Conservation (phyloP, 2,329 filamentous ascomycete species). For the Trichoderma aggressivum region DNA sequence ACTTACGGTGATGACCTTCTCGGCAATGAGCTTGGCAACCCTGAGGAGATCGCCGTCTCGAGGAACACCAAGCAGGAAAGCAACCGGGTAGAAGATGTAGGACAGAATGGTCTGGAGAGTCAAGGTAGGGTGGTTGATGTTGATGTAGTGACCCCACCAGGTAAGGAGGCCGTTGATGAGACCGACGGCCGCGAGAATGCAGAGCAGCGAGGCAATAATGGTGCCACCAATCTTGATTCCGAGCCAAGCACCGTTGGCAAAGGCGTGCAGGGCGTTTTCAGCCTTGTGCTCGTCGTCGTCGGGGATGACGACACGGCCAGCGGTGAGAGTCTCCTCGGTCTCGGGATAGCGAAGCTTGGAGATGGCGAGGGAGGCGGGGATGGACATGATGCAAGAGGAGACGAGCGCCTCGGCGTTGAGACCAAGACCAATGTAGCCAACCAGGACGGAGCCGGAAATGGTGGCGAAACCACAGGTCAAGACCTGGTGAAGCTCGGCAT, state of each 20-base stretch:
- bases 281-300: conserved; percentile 73
- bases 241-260: conserved; percentile 80
- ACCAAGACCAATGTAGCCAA: conserved; percentile 80
- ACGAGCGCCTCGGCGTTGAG: conserved; percentile 82
- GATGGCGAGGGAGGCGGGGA: conserved; percentile 83
- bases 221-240: conserved; percentile 84
- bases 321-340: conserved; percentile 79
- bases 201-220: conserved; percentile 75
- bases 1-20: conserved; percentile 73
- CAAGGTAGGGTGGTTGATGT: conserved; percentile 66
- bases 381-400: conserved; percentile 93
- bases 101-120: conserved; percentile 71
- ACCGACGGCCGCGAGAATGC: conserved; percentile 74
- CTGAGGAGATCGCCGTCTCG: conserved; percentile 60
- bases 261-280: conserved; percentile 80
- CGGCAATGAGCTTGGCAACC: conserved; percentile 75
- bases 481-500: conserved; percentile 85
- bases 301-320: conserved; percentile 75
- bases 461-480: conserved; percentile 93
- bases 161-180: conserved; percentile 73
- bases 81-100: conserved; percentile 73
- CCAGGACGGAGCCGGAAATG: conserved; percentile 82
- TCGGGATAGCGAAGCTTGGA: conserved; percentile 90
- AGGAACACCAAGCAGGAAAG: conserved; percentile 78
- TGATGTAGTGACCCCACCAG: conserved; percentile 80